Base-by-base conservation (phyloP, 106 monocot genomes). In the Narthecium ossifragum region DNA sequence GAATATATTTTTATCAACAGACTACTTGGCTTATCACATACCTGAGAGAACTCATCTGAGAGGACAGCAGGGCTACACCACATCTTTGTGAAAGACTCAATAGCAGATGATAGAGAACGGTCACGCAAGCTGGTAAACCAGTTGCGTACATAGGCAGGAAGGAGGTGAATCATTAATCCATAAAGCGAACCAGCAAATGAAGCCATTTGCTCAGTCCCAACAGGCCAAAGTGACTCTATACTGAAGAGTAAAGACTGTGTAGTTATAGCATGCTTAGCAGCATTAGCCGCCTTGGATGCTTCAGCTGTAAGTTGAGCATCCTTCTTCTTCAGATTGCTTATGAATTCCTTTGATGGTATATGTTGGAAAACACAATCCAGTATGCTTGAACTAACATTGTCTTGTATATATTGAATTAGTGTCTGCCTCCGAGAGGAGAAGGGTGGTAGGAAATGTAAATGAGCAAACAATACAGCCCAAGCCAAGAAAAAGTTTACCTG, bases 41-140 rank as follows among this genome's bases (percentile, higher is more conserved):
- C 96, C 96, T 90, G 90, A 67, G 78, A 85, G 38, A 96, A 67
- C 68, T 96, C 96, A 71, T 84, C 80, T 46, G 78, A 69, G 37
- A 96, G 33, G 27, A 96, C 86, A 64, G 65, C 62, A 78, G 96
- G 96, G 70, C 96, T 96, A 56, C 90, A 96, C 94, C 94, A 96
- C 3, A 39, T 43, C 61, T 74, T 96, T 25, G 96, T 86, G 63
- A 90, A 90, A 31, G 78, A 78, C 64, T 96, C 96, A 46, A 90
- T 74, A 48, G 84, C 77, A 64, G 75, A 67, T 73, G 70, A 67
- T 18, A 83, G 30, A 49, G 90, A 73, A 38, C 90, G 86, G 39
- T 96, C 96, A 69, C 90, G 82, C 63, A 96, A 68, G 49, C 71
- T 66, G 55, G 78, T 74, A 78, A 86, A 96, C 96, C 90, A 96